These are phyloP conservation scores for Peronospora farinosa DNA, from an alignment of 352 stramenopile genomes.

Conservation along the genomic window DNA sequence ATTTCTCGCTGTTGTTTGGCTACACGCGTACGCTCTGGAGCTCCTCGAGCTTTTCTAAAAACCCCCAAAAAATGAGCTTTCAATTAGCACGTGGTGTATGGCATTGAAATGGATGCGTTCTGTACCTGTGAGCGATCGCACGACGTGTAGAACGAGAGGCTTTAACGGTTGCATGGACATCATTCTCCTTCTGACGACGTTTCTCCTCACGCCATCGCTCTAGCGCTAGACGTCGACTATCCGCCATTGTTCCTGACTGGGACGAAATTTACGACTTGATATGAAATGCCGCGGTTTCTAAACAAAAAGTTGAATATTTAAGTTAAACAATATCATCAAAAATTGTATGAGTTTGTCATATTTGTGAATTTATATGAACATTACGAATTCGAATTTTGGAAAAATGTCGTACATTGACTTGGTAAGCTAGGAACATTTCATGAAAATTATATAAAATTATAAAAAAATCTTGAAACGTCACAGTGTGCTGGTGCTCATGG, in stretches of 20 bases:
- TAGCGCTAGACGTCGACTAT: conserved; percentile 50
- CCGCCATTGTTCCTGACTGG: conserved; percentile 41
- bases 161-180: background rate
- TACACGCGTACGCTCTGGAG: background rate
- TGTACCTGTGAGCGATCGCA: conserved; percentile 17
- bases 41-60: conserved; percentile 4
- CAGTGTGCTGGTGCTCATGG: too few relatives aligned
- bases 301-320: too few relatives aligned
- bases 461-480: too few relatives aligned
- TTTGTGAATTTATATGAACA: too few relatives aligned
- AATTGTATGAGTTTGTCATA: too few relatives aligned
- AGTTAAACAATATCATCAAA: too few relatives aligned
- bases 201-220: conserved; percentile 62
- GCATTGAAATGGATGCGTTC: background rate
- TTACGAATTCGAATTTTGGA: too few relatives aligned
- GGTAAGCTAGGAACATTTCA: too few relatives aligned
- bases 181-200: conserved; percentile 14
- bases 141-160: conserved; percentile 1
- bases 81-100: background rate
- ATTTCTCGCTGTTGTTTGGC: background rate
- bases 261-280: conserved; percentile 13
- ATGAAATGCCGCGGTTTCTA: too few relatives aligned
- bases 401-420: too few relatives aligned
- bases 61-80: background rate
- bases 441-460: too few relatives aligned